A percentile compares a stretch with the other conserved stretches of the same genome.
Conservation (phyloP, 306 rosid genomes). For the Carpinus viminea region DNA sequence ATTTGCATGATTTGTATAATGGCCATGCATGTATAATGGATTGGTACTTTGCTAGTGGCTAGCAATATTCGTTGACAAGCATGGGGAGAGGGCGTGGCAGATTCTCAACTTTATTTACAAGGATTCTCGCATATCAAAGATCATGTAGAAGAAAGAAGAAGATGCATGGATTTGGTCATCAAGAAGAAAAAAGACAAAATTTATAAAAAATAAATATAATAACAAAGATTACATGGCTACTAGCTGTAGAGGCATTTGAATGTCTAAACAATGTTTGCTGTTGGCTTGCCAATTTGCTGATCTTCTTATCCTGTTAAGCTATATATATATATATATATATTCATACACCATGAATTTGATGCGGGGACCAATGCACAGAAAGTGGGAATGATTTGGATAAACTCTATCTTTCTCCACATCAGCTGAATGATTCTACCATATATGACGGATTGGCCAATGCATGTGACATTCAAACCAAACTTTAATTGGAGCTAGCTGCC, state of each 20-base stretch:
- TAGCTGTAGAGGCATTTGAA: too few species aligned
- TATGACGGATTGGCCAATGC: not conserved
- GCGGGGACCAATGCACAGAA: slow-evolving; percentile 50
- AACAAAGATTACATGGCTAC: not conserved
- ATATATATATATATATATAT: not conserved
- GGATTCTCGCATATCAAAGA: slow-evolving; percentile 25
- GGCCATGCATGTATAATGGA: not conserved
- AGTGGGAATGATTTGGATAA: slow-evolving; percentile 49
- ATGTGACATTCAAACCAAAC: not conserved
- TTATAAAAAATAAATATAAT: not conserved
- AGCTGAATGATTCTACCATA: slow-evolving; percentile 30
- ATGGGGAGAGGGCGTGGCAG: slow-evolving; percentile 8
- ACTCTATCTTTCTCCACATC: slow-evolving; percentile 61
- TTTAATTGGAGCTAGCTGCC: not conserved
- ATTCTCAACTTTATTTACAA: slow-evolving; percentile 29
- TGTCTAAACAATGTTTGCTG: not conserved
- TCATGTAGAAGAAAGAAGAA: slow-evolving; percentile 29
- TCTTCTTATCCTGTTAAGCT: not conserved
- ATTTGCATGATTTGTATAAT: not conserved
- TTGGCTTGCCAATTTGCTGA: not conserved
- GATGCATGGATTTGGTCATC: slow-evolving; percentile 27
- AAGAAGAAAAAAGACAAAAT: not conserved
- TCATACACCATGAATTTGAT: slow-evolving; percentile 57
- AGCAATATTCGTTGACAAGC: not conserved
- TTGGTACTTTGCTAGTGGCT: not conserved